Base-by-base conservation (phyloP, 1,284 basidiomycete genomes). In the Ganoderma leucocontextum region DNA sequence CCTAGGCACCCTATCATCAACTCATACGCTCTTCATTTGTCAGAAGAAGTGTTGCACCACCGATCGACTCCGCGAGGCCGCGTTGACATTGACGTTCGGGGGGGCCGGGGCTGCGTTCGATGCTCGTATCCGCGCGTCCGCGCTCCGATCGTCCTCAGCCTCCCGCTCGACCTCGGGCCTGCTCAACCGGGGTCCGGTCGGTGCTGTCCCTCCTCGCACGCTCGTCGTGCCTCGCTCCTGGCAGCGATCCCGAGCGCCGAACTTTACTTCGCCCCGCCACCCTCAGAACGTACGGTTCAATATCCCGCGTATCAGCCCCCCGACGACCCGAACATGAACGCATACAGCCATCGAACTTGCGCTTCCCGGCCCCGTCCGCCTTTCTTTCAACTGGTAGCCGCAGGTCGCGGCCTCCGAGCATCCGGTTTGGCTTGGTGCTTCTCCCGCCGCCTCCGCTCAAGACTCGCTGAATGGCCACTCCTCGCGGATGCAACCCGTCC, bases 131-230 rank as follows among this genome's bases (percentile, higher is more conserved):
- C 52, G 6, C 29, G 29, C 53, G 53, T 55, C 53, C 53, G 53
- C 53, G 53, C 53, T 55, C 53, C 53, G 53, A 29, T 35, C 15
- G 5, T 10, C 47, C 22, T 25, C 47, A 25, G 47, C 1, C 47
- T 33, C 29, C 29, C 29, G 29, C 52, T 6, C 55, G 19, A 29
- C 15, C 6, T 58, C 55, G 55, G 55, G 19, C 55, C 55, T 58
- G 55, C 8, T 58, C 55, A 35, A 38, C 55, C 55, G 55, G 19
- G 1, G 17, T 2, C 55, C 19, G 55, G 29, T 38, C 35, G 35
- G 35, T 49, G 47, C 47, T 49, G 47, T 12, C 47, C 47, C 47
- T 49, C 47, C 47, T 49, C 22, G 47, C 47, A 49, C 47, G 55
- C 55, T 22, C 55, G 55, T 22, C 35, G 55, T 38, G 4, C 52